Evolutionary conservation across 1,139 yeast genomes (phyloP), one percentile per base, ranked within the genome.

Genomic region (Geotrichum candidum): DNA sequence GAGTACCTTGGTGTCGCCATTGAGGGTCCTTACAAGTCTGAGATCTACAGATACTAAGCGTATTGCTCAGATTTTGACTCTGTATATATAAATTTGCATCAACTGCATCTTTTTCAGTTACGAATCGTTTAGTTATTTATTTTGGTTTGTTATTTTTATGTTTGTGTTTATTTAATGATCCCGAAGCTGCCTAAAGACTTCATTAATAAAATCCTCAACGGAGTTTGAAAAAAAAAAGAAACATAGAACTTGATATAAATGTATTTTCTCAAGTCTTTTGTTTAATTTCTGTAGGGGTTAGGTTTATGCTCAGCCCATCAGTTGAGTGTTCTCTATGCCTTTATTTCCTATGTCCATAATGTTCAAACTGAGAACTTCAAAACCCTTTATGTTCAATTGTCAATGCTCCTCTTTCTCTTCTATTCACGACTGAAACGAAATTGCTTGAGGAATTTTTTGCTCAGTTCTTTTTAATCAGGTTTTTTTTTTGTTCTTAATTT

Each of bases 21-120:
- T 74, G 89, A 87, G 79, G 99, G 99, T 84, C 99, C 99, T 74
- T 94, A 75, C 96, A 94, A 94, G 88, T 87, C 97, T 76, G 99
- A 94, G 74, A 90, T 87, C 82, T 94, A 94, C 96, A 90, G 97
- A 85, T 94, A 94, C 83, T 94, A 90, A 80, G 71, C 70, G 63
- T 51, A n/a, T 56, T 27, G 45, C 45, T 38, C 45, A 38, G 45
- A 38, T n/a, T 13, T 38, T 41, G 51, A 53, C 46, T 54, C 54
- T 58, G 53, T 62, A 55, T 61, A 58, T 63, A 61, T 58, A 45
- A 53, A 54, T 48, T 38, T 67, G 69, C 69, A 64, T 67, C 69
- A 67, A 67, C 69, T 66, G 69, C 69, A 66, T 65, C 60, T 57
- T 57, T 53, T 38, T 38, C 45, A 38, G 45, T 38, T 38, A 38